A percentile compares a stretch with the other conserved stretches of the same genome.
phyloP scores from a whole-genome alignment of 176 grass and related monocot species.

The Lolium multiflorum region DNA sequence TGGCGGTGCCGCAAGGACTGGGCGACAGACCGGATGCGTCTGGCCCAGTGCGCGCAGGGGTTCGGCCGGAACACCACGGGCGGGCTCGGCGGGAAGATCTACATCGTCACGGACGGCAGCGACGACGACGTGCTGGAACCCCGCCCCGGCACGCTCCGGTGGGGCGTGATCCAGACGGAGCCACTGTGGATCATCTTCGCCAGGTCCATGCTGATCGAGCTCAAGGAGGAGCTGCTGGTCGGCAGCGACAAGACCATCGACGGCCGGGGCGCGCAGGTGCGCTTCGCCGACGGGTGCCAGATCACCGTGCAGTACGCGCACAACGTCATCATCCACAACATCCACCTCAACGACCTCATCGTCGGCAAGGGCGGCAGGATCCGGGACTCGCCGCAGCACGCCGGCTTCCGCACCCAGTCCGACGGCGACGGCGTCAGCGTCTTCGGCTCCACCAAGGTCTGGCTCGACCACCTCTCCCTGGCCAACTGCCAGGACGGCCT shows the following conservation, averaged over 20 bases:
- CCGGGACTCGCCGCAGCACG: constrained; percentile 65
- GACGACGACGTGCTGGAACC: constrained; percentile 73
- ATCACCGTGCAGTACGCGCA: constrained; percentile 63
- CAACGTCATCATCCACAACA: constrained; percentile 89
- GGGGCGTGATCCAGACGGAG: constrained; percentile 66
- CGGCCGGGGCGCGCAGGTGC: constrained; percentile 74
- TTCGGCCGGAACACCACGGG: constrained; percentile 72
- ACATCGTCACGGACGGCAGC: constrained; percentile 69
- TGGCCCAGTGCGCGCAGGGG: constrained; percentile 74
- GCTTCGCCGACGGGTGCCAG: constrained; percentile 62
- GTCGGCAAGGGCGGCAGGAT: constrained; percentile 53
- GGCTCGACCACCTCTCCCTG: constrained; percentile 89
- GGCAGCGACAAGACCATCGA: constrained; percentile 83
- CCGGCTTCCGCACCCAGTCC: constrained; percentile 58
- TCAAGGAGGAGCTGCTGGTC: constrained; percentile 79
- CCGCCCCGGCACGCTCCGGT: constrained; percentile 66
- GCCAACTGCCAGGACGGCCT: constrained; percentile 84
- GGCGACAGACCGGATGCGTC: constrained; percentile 65
- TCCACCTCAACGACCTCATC: constrained; percentile 74
- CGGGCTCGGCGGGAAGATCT: constrained; percentile 66
- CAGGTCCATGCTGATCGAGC: constrained; percentile 71
- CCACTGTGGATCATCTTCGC: constrained; percentile 85
- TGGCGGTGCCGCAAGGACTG: constrained; percentile 84
- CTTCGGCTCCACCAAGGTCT: constrained; percentile 71
- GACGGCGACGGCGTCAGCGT: constrained; percentile 83